phyloP scores from a whole-genome alignment of 2,329 filamentous ascomycete species.

The Lithohypha guttulata region DNA sequence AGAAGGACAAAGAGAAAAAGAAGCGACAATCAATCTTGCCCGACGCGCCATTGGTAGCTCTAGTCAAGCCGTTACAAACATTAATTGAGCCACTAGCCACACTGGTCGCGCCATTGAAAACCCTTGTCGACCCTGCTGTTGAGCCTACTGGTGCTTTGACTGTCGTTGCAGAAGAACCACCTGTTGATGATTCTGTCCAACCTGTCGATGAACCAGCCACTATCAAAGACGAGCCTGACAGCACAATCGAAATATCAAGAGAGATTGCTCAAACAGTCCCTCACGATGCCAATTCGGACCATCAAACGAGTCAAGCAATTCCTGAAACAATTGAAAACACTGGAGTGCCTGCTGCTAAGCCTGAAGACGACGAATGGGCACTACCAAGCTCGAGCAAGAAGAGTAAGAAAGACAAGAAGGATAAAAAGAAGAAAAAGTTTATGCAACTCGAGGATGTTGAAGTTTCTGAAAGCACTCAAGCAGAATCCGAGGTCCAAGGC shows the following conservation, averaged over 20 bases:
- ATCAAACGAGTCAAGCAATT: no score
- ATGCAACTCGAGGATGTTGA: not conserved
- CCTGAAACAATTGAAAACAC: no score
- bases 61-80: no score
- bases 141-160: not conserved
- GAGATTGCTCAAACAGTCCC: no score
- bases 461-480: not conserved
- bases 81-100: no score
- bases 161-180: not conserved
- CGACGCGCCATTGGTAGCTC: not conserved
- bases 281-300: no score
- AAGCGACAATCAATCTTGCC: not conserved
- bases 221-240: no score
- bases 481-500: not conserved
- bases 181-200: not conserved
- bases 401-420: no score
- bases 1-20: constrained; percentile 6
- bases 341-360: not conserved
- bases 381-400: not conserved
- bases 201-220: not conserved
- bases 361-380: constrained; percentile 1
- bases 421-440: not conserved
- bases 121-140: not conserved
- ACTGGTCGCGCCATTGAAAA: no score
- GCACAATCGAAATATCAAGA: no score